Percentiles rank a stretch among this genome's conserved stretches.
Conservation (phyloP, 1,284 basidiomycete genomes). For the Lignosus rhinocerotis region DNA sequence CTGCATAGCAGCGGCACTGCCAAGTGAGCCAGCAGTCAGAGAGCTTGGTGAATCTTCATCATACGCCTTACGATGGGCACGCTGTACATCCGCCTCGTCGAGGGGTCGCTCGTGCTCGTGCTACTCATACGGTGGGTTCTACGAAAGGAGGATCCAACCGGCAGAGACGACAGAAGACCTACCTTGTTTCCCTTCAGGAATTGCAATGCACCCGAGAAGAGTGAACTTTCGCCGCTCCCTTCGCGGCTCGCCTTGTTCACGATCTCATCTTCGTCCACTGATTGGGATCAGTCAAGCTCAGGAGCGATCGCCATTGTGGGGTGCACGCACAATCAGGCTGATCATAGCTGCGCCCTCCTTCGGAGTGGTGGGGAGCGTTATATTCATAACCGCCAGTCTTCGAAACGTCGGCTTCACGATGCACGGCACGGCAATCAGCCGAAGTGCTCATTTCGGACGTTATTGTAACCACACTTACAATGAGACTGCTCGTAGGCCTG, state of each 20-base stretch:
- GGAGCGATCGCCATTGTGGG: no score
- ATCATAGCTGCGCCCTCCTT: conserved; percentile 16
- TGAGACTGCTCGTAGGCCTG: conserved; percentile 42
- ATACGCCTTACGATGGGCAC: conserved; percentile 65
- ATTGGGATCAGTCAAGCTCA: no score
- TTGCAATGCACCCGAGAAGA: conserved; percentile 54
- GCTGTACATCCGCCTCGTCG: conserved; percentile 66
- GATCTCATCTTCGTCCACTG: conserved; percentile 64
- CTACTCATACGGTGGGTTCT: no score
- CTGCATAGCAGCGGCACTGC: conserved; percentile 78
- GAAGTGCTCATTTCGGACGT: neutral
- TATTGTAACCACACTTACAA: conserved; percentile 6
- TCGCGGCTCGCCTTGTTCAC: conserved; percentile 49
- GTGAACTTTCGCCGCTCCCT: conserved; percentile 49
- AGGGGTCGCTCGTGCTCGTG: conserved; percentile 53
- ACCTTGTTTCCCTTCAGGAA: conserved; percentile 55
- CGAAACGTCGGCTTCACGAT: conserved; percentile 19
- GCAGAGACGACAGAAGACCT: no score
- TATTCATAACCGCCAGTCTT: conserved; percentile 65
- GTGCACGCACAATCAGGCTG: conserved; percentile 38
- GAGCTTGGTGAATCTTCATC: conserved; percentile 47
- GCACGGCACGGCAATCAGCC: conserved; percentile 1
- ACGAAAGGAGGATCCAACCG: no score
- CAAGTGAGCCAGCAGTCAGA: conserved; percentile 61
- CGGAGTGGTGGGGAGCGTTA: conserved; percentile 48